Conservation (phyloP, 2,329 filamentous ascomycete genomes). For the Geoglossum cookeanum region DNA sequence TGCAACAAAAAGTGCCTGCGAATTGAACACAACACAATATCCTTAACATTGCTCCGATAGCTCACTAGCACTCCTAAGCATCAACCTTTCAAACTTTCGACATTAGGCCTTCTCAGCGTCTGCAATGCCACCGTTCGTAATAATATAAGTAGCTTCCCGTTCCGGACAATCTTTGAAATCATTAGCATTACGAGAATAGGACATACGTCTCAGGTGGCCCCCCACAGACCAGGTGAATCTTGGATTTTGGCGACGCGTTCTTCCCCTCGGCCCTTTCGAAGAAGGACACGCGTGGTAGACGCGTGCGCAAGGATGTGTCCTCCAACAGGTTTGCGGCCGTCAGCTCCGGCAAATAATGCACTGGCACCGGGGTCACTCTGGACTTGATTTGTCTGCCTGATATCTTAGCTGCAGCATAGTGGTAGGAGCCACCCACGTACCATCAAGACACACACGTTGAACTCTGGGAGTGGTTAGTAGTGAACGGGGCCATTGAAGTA, state of each 20-base stretch:
- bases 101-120: slow-evolving; percentile 41
- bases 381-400: slow-evolving; percentile 45
- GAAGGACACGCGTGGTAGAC: slow-evolving; percentile 43
- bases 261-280: slow-evolving; percentile 49
- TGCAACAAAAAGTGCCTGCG: no score
- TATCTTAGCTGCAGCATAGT: background rate
- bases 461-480: slow-evolving; percentile 29
- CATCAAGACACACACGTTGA: slow-evolving; percentile 47
- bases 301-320: slow-evolving; percentile 52
- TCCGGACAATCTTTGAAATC: slow-evolving; percentile 42
- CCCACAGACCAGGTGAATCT: slow-evolving; percentile 39
- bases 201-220: background rate
- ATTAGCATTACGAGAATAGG: background rate
- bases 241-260: slow-evolving; percentile 52
- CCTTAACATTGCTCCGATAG: background rate
- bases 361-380: slow-evolving; percentile 51
- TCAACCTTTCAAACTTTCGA: no score
- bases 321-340: slow-evolving; percentile 47
- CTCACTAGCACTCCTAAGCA: background rate
- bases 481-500: background rate
- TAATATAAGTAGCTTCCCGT: slow-evolving; percentile 49
- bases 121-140: slow-evolving; percentile 48
- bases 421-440: slow-evolving; percentile 17
- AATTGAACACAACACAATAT: background rate
- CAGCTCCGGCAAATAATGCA: slow-evolving; percentile 45